Conservation (phyloP, 1,284 basidiomycete genomes). For the Sutorius eximius region DNA sequence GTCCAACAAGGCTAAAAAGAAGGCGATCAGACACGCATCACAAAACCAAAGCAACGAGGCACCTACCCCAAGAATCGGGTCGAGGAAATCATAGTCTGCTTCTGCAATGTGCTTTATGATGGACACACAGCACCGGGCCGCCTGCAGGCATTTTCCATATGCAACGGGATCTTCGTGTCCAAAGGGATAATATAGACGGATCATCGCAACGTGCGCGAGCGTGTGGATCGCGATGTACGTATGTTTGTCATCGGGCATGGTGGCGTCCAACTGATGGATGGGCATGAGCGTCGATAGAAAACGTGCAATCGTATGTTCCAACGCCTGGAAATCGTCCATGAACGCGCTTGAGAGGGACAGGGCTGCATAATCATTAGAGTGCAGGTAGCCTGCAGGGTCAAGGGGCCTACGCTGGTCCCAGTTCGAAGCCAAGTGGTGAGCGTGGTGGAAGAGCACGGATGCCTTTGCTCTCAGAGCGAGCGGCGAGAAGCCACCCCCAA, state of each 20-base stretch:
- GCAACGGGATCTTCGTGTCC: constrained; percentile 57
- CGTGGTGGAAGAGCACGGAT: constrained; percentile 69
- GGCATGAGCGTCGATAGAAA: constrained; percentile 64
- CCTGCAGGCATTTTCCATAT: constrained; percentile 63
- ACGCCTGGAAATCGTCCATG: constrained; percentile 55
- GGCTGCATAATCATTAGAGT: constrained; percentile 33
- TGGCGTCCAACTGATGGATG: constrained; percentile 59
- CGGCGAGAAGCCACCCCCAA: constrained; percentile 56
- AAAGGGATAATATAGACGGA: constrained; percentile 64
- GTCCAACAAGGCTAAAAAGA: constrained; percentile 65
- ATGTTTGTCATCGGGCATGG: constrained; percentile 59
- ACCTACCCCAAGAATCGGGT: constrained; percentile 72
- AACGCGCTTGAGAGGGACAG: constrained; percentile 46
- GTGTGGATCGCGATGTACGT: constrained; percentile 61
- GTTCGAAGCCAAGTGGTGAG: constrained; percentile 55
- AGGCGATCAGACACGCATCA: constrained; percentile 10
- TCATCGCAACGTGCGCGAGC: constrained; percentile 64
- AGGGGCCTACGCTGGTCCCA: constrained; percentile 57
- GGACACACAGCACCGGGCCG: constrained; percentile 56
- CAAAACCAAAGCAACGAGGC: neutral
- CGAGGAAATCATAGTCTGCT: constrained; percentile 64
- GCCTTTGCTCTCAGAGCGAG: constrained; percentile 69
- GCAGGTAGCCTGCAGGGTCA: constrained; percentile 13
- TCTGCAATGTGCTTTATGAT: constrained; percentile 63
- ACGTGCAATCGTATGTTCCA: constrained; percentile 62